A percentile compares a stretch with the other conserved stretches of the same genome.
Evolutionary conservation across 2,329 filamentous ascomycete species (phyloP).

Genomic region (Aspergillus pseudoviridinutans): DNA sequence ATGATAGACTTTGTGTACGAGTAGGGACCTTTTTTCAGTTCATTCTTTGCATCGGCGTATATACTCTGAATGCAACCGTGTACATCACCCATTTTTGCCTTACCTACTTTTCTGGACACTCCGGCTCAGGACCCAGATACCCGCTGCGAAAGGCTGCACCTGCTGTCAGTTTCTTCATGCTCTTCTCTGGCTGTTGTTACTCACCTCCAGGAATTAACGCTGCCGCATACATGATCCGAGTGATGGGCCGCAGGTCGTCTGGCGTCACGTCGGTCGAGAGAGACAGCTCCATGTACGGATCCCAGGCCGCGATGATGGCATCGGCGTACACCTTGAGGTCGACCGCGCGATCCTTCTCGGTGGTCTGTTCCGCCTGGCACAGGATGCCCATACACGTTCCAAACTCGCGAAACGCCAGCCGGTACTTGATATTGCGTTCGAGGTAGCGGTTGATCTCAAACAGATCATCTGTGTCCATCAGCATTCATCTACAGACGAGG

Average conservation of each 20-base stretch:
- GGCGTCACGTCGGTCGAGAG: constrained; percentile 30
- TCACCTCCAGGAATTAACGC: constrained; percentile 54
- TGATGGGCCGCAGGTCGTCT: constrained; percentile 51
- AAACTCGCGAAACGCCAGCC: constrained; percentile 54
- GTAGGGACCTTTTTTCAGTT: neutral
- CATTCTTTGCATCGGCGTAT: neutral
- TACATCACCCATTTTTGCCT: constrained; percentile 1
- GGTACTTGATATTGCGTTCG: constrained; percentile 28
- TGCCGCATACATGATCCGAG: constrained; percentile 55
- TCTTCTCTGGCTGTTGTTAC: constrained; percentile 16
- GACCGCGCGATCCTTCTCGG: constrained; percentile 30
- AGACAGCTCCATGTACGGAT: constrained; percentile 36
- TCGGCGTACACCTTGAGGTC: constrained; percentile 31
- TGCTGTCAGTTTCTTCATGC: neutral
- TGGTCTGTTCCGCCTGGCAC: constrained; percentile 34
- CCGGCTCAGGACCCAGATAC: constrained; percentile 35
- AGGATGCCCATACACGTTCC: constrained; percentile 49
- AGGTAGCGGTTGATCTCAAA: constrained; percentile 36
- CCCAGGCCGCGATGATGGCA: constrained; percentile 35
- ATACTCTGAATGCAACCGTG: constrained; percentile 3
- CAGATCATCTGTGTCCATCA: constrained; percentile 28
- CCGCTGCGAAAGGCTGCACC: constrained; percentile 30
- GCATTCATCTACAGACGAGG: neutral
- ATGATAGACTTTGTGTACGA: neutral
- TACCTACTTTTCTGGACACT: neutral